Evolutionary conservation across 2,329 filamentous ascomycete species (phyloP), one percentile per base, ranked within the genome.

Genomic region (Microcyclosporella mali): DNA sequence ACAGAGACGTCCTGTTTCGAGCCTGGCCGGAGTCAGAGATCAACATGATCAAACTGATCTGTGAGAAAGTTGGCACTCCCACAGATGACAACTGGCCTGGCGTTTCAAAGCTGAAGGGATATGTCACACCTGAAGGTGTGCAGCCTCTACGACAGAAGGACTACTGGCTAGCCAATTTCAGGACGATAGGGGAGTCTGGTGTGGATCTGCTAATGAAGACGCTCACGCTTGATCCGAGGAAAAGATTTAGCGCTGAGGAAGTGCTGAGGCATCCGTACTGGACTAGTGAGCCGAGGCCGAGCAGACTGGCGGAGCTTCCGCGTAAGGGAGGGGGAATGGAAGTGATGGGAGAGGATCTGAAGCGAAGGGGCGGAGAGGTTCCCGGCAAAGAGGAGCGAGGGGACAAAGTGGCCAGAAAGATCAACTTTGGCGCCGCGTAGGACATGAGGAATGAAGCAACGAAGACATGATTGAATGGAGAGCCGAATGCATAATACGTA

Each of bases 21-120:
- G 60, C 59, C 1, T 81, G 86, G 1, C 88, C 87, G 2, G 82
- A 86, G 61, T 85, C 81, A 2, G 92, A 97, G 62, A 74, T 97
- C 50, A 81, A 90, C 58, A 89, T 95, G 70, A 78, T 97, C 53
- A 75, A 79, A 45, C 77, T 90, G 54, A 94, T 97, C 51, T 88
- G 83, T 61, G 80, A 88, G 58, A 81, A 82, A 41, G 81, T 97
- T 51, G 92, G 92, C 45, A 94, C 88, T 0, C 92, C 92, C 0
- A 92, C 81, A 3, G 92, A 98, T 62, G 86, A 92, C 12, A 90
- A 88, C 62, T 98, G 92, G 92, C 89, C 92, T 1, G 90, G 90
- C 19, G 89, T 98, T 6, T 81, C 81, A 3, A 80, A 80, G 50
- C 72, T 98, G 9, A 80, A 82, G 11, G 83, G 83, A 46, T 98